These are phyloP conservation scores for Pseudozyma tsukubaensis DNA, from an alignment of 1,284 basidiomycete genomes.

Conservation along the genomic window DNA sequence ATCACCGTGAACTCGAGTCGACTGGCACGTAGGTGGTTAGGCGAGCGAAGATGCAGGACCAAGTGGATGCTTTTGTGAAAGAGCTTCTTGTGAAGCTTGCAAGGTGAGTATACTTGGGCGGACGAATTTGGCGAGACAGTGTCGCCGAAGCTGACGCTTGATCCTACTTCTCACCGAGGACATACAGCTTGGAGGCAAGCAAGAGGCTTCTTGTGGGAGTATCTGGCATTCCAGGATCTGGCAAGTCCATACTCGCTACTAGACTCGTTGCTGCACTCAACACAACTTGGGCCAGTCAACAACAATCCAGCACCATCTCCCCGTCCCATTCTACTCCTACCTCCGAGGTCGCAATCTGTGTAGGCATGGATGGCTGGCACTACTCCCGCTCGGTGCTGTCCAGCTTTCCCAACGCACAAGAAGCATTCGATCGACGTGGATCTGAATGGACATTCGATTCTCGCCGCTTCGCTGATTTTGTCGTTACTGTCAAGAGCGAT, in stretches of 20 bases:
- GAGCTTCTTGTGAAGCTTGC: slow-evolving; percentile 12
- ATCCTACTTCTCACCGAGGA: neutral
- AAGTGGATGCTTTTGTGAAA: slow-evolving; percentile 16
- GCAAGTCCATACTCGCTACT: slow-evolving; percentile 80
- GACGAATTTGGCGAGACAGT: neutral
- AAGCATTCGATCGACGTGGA: slow-evolving; percentile 61
- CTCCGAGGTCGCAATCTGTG: slow-evolving; percentile 72
- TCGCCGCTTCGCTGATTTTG: slow-evolving; percentile 57
- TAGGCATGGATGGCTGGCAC: slow-evolving; percentile 89
- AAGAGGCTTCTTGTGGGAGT: slow-evolving; percentile 80
- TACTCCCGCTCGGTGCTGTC: slow-evolving; percentile 72
- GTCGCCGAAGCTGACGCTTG: neutral
- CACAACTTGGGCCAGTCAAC: neutral
- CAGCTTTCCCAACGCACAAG: slow-evolving; percentile 74
- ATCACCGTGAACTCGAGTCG: neutral
- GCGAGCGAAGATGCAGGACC: slow-evolving; percentile 19
- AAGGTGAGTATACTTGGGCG: slow-evolving; percentile 6
- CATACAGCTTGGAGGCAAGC: slow-evolving; percentile 71
- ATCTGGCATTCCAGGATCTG: slow-evolving; percentile 83
- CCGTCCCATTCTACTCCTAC: slow-evolving; percentile 10
- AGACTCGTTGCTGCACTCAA: slow-evolving; percentile 71
- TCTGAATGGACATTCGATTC: slow-evolving; percentile 67
- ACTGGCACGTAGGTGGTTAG: neutral
- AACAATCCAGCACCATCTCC: too few relatives aligned
- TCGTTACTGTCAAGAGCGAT: slow-evolving; percentile 21